Evolutionary conservation across 2,329 filamentous ascomycete genomes (phyloP), one percentile per base, ranked within the genome.

Genomic region (Colletotrichum tofieldiae): DNA sequence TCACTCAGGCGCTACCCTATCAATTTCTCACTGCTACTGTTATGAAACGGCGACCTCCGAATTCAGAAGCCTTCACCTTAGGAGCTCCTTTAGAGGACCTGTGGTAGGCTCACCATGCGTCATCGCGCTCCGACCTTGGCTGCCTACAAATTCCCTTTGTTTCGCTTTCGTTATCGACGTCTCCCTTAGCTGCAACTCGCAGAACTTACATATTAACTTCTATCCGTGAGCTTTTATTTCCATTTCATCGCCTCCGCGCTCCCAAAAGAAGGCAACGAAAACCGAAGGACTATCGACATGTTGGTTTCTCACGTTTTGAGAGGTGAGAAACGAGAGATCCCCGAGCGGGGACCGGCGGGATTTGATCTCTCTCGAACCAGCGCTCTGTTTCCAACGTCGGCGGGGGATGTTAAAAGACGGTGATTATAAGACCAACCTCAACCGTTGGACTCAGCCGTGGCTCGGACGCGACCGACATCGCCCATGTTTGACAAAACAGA

Each of bases 381-480:
- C 18, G 11, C 32, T 11, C n/a, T 12, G 35, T 11, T 8, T 23
- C 11, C 12, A n/a, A 14, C 12, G 2, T 5, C 0, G 35, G n/a
- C 54, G 12, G 18, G 9, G 6, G 54, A 26, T 26, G 4, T 3
- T 11, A 4, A 37, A 16, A 23, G n/a, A 11, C 35, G 16, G 12
- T 6, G n/a, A 37, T 14, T 7, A 23, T 35, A 1, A 18, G 12
- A 39, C 18, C 6, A 18, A 41, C 45, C 23, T 32, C 16, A n/a
- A 61, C 12, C 35, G 54, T 56, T 26, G 23, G 23, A 26, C 23
- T 26, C 26, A 35, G 54, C n/a, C 32, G n/a, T 11, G n/a, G 41
- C 41, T 59, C 41, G 43, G 64, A 67, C 55, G 7, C 37, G 14
- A 32, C 43, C 20, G 51, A 41, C 51, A 56, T 51, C 65, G 39